A percentile compares a stretch with the other conserved stretches of the same genome.
phyloP scores from a whole-genome alignment of 352 stramenopile species.

The Ophiocytium majus region DNA sequence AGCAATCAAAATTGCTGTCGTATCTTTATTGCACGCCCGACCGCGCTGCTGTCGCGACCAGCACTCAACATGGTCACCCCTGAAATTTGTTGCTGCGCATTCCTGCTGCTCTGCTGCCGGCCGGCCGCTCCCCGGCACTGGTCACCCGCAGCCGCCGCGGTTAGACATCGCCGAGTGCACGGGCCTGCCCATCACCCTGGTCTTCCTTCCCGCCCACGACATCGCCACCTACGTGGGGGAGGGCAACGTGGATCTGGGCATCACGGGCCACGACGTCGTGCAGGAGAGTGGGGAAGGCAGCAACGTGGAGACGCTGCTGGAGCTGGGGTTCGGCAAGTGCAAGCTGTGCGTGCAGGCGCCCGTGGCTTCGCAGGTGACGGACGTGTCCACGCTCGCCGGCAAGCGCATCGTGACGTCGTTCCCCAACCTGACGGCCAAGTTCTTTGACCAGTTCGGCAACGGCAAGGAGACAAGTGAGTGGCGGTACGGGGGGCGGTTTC shows the following conservation, averaged over 20 bases:
- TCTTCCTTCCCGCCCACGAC: constrained; percentile 93
- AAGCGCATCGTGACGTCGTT: constrained; percentile 97
- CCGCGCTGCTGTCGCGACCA: too few species aligned
- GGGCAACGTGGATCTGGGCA: constrained; percentile 96
- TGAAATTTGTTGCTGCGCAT: too few species aligned
- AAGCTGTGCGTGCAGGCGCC: constrained; percentile 88
- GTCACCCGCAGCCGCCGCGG: constrained; percentile 65
- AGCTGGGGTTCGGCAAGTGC: constrained; percentile 93
- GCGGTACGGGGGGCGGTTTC: too few species aligned
- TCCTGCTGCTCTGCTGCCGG: too few species aligned
- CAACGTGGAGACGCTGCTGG: constrained; percentile 55
- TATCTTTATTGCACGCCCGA: too few species aligned
- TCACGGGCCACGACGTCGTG: constrained; percentile 90
- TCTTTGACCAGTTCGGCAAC: constrained; percentile 85
- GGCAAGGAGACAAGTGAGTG: constrained; percentile 58
- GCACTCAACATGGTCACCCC: too few species aligned
- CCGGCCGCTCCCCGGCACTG: too few species aligned
- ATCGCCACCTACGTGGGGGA: constrained; percentile 96
- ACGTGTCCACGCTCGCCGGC: constrained; percentile 76
- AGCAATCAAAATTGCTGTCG: too few species aligned
- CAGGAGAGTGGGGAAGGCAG: constrained; percentile 48
- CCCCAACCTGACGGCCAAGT: constrained; percentile 82
- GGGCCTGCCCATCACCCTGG: constrained; percentile 88
- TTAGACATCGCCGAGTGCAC: constrained; percentile 88
- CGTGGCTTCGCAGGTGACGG: constrained; percentile 75